These are phyloP conservation scores for Brassica hybrid DNA, from an alignment of 441 rosid genomes.

Conservation along the genomic window DNA sequence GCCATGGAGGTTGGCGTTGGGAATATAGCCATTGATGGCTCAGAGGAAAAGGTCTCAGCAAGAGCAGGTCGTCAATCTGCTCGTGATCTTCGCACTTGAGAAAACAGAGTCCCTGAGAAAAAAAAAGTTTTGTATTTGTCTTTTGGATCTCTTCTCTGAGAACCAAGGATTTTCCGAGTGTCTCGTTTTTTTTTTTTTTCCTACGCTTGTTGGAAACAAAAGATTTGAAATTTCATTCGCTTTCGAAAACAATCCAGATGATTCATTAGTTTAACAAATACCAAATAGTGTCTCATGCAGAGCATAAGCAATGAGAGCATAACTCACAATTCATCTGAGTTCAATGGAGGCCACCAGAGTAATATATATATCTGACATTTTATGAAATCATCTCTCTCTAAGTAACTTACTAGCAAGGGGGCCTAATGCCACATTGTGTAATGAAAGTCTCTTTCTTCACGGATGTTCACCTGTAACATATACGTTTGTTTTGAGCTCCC, in stretches of 20 bases:
- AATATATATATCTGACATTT: slow-evolving; percentile 18
- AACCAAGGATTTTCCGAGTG: no score
- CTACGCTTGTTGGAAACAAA: background rate
- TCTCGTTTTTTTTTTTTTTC: background rate
- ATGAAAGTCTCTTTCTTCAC: slow-evolving; percentile 16
- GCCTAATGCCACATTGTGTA: slow-evolving; percentile 24
- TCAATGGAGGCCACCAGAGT: background rate
- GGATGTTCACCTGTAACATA: slow-evolving; percentile 24
- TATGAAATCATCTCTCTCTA: slow-evolving; percentile 17
- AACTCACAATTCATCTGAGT: background rate
- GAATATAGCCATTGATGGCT: slow-evolving; percentile 58
- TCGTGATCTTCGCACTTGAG: slow-evolving; percentile 28
- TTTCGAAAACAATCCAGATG: slow-evolving; percentile 1
- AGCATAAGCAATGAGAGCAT: slow-evolving; percentile 8
- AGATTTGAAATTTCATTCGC: background rate
- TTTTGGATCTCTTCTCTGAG: background rate
- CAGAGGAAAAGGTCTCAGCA: slow-evolving; percentile 37
- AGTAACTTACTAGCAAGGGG: background rate
- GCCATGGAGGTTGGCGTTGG: slow-evolving; percentile 64
- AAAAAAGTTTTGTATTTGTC: slow-evolving; percentile 23
- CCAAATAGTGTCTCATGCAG: background rate
- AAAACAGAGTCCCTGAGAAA: background rate
- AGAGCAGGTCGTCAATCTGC: slow-evolving; percentile 45
- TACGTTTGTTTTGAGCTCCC: background rate
- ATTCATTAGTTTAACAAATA: background rate